These are phyloP conservation scores for Phyllostachys edulis DNA, from an alignment of 176 grass and related monocot genomes.

Conservation along the genomic window DNA sequence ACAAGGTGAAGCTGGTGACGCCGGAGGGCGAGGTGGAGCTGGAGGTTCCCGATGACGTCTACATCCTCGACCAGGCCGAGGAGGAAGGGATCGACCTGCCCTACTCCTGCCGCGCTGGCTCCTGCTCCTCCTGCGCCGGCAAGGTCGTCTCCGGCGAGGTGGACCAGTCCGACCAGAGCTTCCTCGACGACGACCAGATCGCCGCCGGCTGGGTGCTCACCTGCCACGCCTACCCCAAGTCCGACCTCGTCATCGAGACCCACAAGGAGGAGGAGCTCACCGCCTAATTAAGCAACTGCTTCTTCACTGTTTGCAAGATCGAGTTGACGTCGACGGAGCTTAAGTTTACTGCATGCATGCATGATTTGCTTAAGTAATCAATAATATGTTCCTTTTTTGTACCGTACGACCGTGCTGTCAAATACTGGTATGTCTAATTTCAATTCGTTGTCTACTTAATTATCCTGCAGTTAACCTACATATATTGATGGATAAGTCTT, in stretches of 20 bases:
- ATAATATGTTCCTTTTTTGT: too few relatives aligned
- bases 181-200: slow-evolving; percentile 73
- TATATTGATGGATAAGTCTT: too few relatives aligned
- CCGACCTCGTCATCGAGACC: slow-evolving; percentile 82
- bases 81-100: slow-evolving; percentile 64
- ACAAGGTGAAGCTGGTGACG: slow-evolving; percentile 70
- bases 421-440: neutral
- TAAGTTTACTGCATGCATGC: neutral
- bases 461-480: neutral
- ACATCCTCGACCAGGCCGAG: slow-evolving; percentile 69
- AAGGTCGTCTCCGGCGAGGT: slow-evolving; percentile 55
- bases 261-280: slow-evolving; percentile 86
- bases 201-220: slow-evolving; percentile 57
- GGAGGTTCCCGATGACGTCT: slow-evolving; percentile 56
- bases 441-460: too few relatives aligned
- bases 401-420: neutral
- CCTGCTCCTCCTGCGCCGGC: slow-evolving; percentile 78
- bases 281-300: neutral
- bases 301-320: neutral
- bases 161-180: slow-evolving; percentile 80
- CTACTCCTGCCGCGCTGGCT: slow-evolving; percentile 68
- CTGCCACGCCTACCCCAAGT: slow-evolving; percentile 64
- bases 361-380: too few relatives aligned
- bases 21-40: slow-evolving; percentile 53
- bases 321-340: neutral